Percentiles rank a stretch among this genome's conserved stretches.
Evolutionary conservation across 176 grass and related monocot genomes (phyloP).

Genomic region (Triticum aestivum): IWGSC_CS_RefSeq_v2.1 NC_057801.1:12488448-12488947

Average conservation of each 20-base stretch:
- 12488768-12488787: slow-evolving; percentile 50
- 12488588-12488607: slow-evolving; percentile 98
- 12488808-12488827: slow-evolving; percentile 81
- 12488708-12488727: slow-evolving; percentile 37
- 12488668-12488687: slow-evolving; percentile 74
- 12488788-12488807: slow-evolving; percentile 56
- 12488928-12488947: neutral
- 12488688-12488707: slow-evolving; percentile 73
- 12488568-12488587: slow-evolving; percentile 73
- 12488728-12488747: slow-evolving; percentile 24
- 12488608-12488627: slow-evolving; percentile 98
- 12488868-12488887: neutral
- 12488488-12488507: neutral
- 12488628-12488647: slow-evolving; percentile 80
- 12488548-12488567: slow-evolving; percentile 33
- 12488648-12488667: slow-evolving; percentile 68
- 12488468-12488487: neutral
- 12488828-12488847: slow-evolving; percentile 97
- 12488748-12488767: slow-evolving; percentile 32
- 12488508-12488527: slow-evolving; percentile 21
- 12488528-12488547: slow-evolving; percentile 11
- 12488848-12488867: slow-evolving; percentile 59
- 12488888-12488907: neutral
- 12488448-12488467: neutral
- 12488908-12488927: neutral